Evolutionary conservation across 2,329 filamentous ascomycete genomes (phyloP), one percentile per base, ranked within the genome.

Genomic region (Drechslera avenae): DNA sequence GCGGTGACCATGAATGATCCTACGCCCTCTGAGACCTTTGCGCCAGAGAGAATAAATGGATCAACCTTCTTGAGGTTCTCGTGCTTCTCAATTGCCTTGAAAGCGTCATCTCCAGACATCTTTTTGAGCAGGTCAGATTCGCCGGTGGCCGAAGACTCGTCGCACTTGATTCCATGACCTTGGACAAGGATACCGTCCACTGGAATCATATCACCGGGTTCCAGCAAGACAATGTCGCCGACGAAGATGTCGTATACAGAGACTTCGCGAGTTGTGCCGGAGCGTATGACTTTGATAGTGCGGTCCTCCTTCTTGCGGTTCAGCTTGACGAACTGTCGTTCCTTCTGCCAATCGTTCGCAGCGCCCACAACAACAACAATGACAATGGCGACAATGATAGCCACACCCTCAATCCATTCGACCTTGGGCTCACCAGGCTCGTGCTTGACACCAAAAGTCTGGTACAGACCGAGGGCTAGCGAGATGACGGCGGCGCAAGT

Each of bases 21-120:
- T 6, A 90, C 81, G 46, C 89, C 89, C 63, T 91, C 87, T 0
- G 85, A 85, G 9, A 93, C 85, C 60, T 90, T 91, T 2, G 87
- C 87, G 37, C 89, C 92, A 23, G 91, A 96, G 60, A 96, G 89
- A 63, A 97, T 91, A 71, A 93, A 93, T 0, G 89, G 89, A 61
- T 92, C 89, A 54, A 88, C 76, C 64, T 91, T 91, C 76, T 81
- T 80, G 28, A 87, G 74, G 13, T 78, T 78, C 44, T 86, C 79
- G 51, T 84, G 78, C 39, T 83, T 84, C 55, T 86, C 81, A 56
- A 88, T 86, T 3, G 84, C 80, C 28, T 79, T 79, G 67, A 82
- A 86, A 16, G 90, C 89, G 18, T 88, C 86, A 21, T 85, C 82
- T 2, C 81, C 86, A 2, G 82, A 70, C 1, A 80, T 83, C 74